These are phyloP conservation scores for Funneliformis mosseae DNA, from an alignment of 192 early-diverging fungal genomes.

Conservation along the genomic window DNA sequence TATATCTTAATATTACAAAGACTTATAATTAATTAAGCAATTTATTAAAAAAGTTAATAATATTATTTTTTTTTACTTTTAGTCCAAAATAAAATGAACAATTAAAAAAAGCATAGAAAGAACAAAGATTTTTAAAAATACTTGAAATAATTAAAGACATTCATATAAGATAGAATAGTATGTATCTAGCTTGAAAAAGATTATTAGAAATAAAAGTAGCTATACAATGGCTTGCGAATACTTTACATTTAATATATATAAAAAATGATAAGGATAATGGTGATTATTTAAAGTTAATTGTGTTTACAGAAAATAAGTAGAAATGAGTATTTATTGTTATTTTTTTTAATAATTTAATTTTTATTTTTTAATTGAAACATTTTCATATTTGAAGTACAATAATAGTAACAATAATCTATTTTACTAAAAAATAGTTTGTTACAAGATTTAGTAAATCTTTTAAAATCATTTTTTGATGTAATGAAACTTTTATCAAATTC, in stretches of 20 bases:
- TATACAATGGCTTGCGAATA: neutral
- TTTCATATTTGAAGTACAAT: too few relatives aligned
- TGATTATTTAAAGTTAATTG: slow-evolving; percentile 1
- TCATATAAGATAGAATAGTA: neutral
- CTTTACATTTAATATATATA: neutral
- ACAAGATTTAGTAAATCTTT: too few relatives aligned
- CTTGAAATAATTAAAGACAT: neutral
- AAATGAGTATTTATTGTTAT: neutral
- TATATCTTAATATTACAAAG: neutral
- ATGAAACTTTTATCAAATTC: too few relatives aligned
- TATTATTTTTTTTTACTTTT: neutral
- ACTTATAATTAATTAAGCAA: neutral
- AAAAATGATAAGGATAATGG: neutral
- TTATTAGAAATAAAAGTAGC: neutral
- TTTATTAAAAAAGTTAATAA: neutral
- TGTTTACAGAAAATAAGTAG: neutral
- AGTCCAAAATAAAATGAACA: neutral
- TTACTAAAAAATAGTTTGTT: too few relatives aligned
- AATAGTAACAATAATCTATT: too few relatives aligned
- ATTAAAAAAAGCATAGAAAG: neutral
- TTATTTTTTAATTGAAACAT: too few relatives aligned
- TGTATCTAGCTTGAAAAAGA: neutral
- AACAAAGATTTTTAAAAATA: neutral
- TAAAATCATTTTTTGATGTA: too few relatives aligned
- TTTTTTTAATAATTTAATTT: too few relatives aligned